These are phyloP conservation scores for Dipodascus albidus DNA, from an alignment of 805 yeast genomes.

Conservation along the genomic window DNA sequence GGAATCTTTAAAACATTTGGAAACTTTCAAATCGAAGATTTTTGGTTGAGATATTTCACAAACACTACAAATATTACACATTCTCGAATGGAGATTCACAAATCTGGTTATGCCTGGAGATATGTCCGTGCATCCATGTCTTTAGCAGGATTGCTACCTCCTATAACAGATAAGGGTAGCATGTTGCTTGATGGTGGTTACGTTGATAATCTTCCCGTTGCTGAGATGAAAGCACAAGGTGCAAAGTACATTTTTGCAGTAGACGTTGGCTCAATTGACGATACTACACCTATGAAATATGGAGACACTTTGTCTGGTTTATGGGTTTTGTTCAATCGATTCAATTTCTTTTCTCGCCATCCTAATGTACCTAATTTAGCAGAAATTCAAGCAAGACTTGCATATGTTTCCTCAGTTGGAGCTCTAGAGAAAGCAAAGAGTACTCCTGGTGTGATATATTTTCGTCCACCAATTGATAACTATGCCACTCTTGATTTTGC, in stretches of 20 bases:
- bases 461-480: constrained; percentile 88
- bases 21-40: constrained; percentile 84
- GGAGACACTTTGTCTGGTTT: constrained; percentile 90
- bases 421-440: constrained; percentile 80
- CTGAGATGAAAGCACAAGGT: constrained; percentile 79
- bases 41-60: constrained; percentile 82
- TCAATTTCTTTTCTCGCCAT: constrained; percentile 80
- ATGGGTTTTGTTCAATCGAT: constrained; percentile 78
- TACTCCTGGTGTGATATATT: constrained; percentile 74
- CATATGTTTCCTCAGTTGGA: constrained; percentile 90
- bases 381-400: constrained; percentile 84
- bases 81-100: constrained; percentile 89
- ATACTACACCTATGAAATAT: constrained; percentile 75
- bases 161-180: constrained; percentile 73
- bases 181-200: constrained; percentile 96
- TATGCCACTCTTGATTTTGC: constrained; percentile 89
- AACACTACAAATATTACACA: constrained; percentile 93
- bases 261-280: constrained; percentile 94
- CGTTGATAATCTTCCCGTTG: constrained; percentile 84
- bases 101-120: constrained; percentile 90
- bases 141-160: constrained; percentile 83
- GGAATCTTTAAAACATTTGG: constrained; percentile 98
- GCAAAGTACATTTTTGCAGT: constrained; percentile 82
- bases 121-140: constrained; percentile 95
- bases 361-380: constrained; percentile 92